phyloP scores from a whole-genome alignment of 495 filamentous ascomycete species.

The Evernia prunastri region DNA sequence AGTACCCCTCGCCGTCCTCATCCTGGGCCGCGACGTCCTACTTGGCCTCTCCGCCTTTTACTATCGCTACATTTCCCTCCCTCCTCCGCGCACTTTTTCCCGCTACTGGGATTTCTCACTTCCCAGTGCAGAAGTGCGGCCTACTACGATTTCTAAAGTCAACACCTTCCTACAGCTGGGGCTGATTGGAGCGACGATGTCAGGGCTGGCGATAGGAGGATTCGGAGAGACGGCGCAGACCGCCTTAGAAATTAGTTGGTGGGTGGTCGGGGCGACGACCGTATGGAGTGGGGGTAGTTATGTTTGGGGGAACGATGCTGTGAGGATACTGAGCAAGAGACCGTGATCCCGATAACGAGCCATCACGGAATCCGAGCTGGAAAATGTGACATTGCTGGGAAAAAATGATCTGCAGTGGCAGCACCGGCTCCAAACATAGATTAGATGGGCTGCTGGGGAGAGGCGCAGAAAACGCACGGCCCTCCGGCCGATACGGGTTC shows the following conservation, averaged over 20 bases:
- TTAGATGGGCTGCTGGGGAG: neutral
- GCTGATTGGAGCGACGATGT: conserved; percentile 70
- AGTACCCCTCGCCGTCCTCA: conserved; percentile 84
- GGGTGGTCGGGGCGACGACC: conserved; percentile 73
- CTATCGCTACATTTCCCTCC: conserved; percentile 88
- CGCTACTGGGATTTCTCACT: conserved; percentile 98
- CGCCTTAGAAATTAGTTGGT: conserved; percentile 37
- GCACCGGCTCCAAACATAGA: neutral
- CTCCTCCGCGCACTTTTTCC: conserved; percentile 81
- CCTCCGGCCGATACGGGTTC: neutral
- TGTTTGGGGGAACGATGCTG: conserved; percentile 71
- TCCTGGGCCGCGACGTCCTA: conserved; percentile 83
- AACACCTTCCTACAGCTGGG: conserved; percentile 78
- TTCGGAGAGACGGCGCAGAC: conserved; percentile 15
- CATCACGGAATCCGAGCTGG: neutral
- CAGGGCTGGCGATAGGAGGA: conserved; percentile 54
- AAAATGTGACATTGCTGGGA: neutral
- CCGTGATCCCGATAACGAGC: conserved; percentile 15
- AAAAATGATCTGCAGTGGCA: neutral
- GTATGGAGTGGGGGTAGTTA: conserved; percentile 82
- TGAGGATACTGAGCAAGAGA: conserved; percentile 63
- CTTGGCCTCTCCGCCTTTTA: conserved; percentile 87
- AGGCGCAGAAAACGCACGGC: neutral
- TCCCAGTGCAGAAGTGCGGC: conserved; percentile 86
- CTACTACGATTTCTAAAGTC: conserved; percentile 84